These are phyloP conservation scores for Barbarea vulgaris DNA, from an alignment of 345 rosid genomes.

Conservation along the genomic window DNA sequence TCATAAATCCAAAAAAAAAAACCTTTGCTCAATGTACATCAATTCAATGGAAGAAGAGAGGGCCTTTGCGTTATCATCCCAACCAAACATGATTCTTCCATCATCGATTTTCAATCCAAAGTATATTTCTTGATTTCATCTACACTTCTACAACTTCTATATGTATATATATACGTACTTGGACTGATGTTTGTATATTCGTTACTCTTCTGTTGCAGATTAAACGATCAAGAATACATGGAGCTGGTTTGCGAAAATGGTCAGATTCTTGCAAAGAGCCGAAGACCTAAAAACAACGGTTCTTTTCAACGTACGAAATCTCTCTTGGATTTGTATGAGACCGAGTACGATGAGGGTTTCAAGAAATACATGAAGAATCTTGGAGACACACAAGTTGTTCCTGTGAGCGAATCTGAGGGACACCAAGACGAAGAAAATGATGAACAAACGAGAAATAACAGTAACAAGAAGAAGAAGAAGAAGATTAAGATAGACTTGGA, in stretches of 20 bases:
- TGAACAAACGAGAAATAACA: neutral
- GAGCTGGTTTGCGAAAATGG: constrained; percentile 55
- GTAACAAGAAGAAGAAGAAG: constrained; percentile 1
- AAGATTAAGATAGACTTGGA: neutral
- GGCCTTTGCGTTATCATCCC: constrained; percentile 12
- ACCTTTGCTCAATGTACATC: neutral
- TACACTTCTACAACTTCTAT: neutral
- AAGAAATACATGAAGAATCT: constrained; percentile 25
- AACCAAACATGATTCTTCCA: constrained; percentile 33
- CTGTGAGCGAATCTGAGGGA: constrained; percentile 28
- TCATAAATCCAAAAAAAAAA: neutral
- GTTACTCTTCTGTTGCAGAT: constrained; percentile 44
- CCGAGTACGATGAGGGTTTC: constrained; percentile 33
- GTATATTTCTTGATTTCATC: constrained; percentile 24
- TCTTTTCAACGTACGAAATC: constrained; percentile 26
- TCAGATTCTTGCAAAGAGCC: constrained; percentile 34
- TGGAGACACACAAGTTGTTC: constrained; percentile 43
- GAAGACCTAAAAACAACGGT: constrained; percentile 7
- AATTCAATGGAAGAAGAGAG: constrained; percentile 10
- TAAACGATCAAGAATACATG: constrained; percentile 38
- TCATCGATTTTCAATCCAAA: constrained; percentile 32
- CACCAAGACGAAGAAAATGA: neutral
- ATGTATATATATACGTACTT: neutral
- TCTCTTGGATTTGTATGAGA: constrained; percentile 33
- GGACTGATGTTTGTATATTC: neutral